Percentiles rank a stretch among this genome's conserved stretches.
phyloP scores from a whole-genome alignment of 768 basidiomycete genomes.

The Leccinum boreale region DNA sequence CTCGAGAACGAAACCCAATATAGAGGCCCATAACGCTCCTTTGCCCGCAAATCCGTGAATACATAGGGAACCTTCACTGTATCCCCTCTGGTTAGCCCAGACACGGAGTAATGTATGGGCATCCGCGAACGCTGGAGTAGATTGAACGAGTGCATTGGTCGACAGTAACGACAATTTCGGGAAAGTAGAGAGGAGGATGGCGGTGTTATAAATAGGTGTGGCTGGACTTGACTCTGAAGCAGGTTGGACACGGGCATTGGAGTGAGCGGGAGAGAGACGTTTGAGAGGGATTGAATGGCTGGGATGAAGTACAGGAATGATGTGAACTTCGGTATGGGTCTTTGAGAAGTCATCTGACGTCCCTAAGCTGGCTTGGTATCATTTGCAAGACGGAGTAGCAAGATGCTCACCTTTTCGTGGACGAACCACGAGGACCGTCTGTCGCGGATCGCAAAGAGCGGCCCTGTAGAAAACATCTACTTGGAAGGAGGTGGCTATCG shows the following conservation, averaged over 20 bases:
- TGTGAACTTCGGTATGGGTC: conserved; percentile 64
- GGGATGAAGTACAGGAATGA: conserved; percentile 65
- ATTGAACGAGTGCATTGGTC: conserved; percentile 49
- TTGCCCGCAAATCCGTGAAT: conserved; percentile 67
- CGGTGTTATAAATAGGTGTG: conserved; percentile 80
- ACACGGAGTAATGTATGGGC: conserved; percentile 78
- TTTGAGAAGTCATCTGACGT: conserved; percentile 60
- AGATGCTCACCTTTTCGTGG: conserved; percentile 47
- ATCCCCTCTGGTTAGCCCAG: conserved; percentile 90
- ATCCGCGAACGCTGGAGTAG: conserved; percentile 60
- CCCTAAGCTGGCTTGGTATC: conserved; percentile 34
- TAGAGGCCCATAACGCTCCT: conserved; percentile 65
- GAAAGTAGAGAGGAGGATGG: conserved; percentile 50
- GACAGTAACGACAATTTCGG: conserved; percentile 37
- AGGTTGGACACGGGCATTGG: conserved; percentile 52
- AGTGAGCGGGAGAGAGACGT: conserved; percentile 70
- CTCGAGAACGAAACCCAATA: conserved; percentile 57
- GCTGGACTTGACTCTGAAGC: conserved; percentile 34
- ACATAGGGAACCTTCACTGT: conserved; percentile 55
- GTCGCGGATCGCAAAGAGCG: conserved; percentile 56
- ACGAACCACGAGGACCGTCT: conserved; percentile 60
- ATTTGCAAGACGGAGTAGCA: conserved; percentile 22
- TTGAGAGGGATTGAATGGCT: conserved; percentile 62
- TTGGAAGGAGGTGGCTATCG: conserved; percentile 45
- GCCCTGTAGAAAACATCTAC: conserved; percentile 65